phyloP scores from a whole-genome alignment of 306 rosid species.

The Betula pendula region DNA sequence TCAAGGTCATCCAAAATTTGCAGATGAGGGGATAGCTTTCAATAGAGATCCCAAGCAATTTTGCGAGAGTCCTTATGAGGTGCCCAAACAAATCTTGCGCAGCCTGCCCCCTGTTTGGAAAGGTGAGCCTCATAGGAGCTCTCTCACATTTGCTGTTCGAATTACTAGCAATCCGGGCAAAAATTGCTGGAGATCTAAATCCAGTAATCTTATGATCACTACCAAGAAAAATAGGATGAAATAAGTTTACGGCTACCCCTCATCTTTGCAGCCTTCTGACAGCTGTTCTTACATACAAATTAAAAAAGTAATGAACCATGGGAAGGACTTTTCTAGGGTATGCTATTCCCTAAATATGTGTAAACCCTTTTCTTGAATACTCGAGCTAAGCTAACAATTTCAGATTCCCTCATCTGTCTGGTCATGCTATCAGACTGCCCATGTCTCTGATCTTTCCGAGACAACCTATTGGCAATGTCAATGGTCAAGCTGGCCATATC shows the following conservation, averaged over 20 bases:
- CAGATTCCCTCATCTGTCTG: constrained; percentile 56
- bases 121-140: no score
- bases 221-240: neutral
- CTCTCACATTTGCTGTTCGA: no score
- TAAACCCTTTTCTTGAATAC: constrained; percentile 67
- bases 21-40: no score
- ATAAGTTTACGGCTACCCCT: constrained; percentile 11
- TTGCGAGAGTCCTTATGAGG: no score
- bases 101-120: no score
- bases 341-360: constrained; percentile 56
- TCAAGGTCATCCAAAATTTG: neutral
- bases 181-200: no score
- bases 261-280: constrained; percentile 15
- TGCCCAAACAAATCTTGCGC: no score
- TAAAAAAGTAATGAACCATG: constrained; percentile 14
- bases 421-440: constrained; percentile 39
- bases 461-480: constrained; percentile 68
- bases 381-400: constrained; percentile 68
- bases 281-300: constrained; percentile 16
- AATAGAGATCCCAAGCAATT: no score
- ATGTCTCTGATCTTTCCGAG: constrained; percentile 40
- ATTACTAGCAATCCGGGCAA: no score
- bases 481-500: constrained; percentile 69
- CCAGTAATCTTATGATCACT: neutral
- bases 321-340: constrained; percentile 14